Base-by-base conservation (phyloP, 2,329 filamentous ascomycete genomes). In the Nannizzia gypsea region DNA sequence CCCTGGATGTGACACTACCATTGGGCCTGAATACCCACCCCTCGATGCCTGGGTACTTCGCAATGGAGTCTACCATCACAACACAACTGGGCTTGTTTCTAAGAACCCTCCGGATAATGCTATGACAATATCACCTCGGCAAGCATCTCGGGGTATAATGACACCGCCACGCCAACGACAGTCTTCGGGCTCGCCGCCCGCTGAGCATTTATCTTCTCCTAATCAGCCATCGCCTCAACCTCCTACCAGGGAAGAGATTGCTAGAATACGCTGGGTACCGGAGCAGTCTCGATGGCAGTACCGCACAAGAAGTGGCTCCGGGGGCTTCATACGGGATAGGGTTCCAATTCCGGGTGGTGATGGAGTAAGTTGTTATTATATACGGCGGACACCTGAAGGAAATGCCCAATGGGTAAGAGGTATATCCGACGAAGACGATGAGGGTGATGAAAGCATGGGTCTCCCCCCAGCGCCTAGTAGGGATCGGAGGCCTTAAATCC, bases 21-120 rank as follows among this genome's bases (percentile, higher is more conserved):
- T 62, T 24, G 48, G 56, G 6, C 20, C 24, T 3, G 13, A 24
- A 3, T 62, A 62, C 40, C 58, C 54, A 8, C 4, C 15, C 20
- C 54, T 62, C 31, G 17, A 62, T 24, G 22, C 60, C 3, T 62
- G 60, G 60, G 17, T 50, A 5, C 40, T 15, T 9, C 11, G 4
- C 6, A 11, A 54, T n/a, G 28, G 28, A 8, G 13, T 1, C 22
- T 54, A 54, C n/a, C 48, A n/a, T n/a, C 48, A 54, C 9, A 54
- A 11, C 3, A 17, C 48, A 17, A 54, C 48, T 6, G 28, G 28
- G 8, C 1, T 31, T 1, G 3, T 31, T 54, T 6, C 48, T 17
- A 34, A 54, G 2, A 54, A 54, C 2, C 26, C 6, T 20, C 48
- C 48, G 8, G 13, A 34, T 6, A n/a, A 15, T n/a, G 48, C 15